A percentile compares a stretch with the other conserved stretches of the same genome.
phyloP scores from a whole-genome alignment of 495 filamentous ascomycete species.

The Choiromyces venosus region DNA sequence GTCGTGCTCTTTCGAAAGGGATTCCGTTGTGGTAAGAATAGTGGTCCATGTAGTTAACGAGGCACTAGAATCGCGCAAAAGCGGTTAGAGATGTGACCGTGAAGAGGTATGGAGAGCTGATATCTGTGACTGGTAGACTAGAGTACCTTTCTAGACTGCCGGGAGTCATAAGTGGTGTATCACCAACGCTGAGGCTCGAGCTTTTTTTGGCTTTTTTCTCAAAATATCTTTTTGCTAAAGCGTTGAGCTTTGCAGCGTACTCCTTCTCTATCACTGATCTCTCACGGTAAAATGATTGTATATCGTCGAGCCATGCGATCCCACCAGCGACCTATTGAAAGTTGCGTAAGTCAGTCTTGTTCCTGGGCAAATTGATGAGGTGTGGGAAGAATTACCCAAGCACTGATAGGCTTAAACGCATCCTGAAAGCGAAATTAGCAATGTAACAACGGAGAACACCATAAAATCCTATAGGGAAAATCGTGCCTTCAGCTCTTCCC shows the following conservation, averaged over 20 bases:
- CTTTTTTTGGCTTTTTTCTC: conserved; percentile 94
- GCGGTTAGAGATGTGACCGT: background rate
- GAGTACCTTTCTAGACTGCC: conserved; percentile 80
- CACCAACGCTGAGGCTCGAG: conserved; percentile 83
- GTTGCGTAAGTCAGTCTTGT: conserved; percentile 27
- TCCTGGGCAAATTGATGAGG: conserved; percentile 32
- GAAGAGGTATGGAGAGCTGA: background rate
- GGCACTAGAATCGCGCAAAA: conserved; percentile 51
- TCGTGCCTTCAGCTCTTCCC: conserved; percentile 80
- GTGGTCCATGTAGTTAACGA: conserved; percentile 95
- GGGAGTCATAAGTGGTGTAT: conserved; percentile 86
- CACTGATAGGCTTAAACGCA: conserved; percentile 87
- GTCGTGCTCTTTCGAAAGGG: conserved; percentile 84
- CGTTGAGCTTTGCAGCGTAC: conserved; percentile 79
- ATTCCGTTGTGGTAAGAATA: conserved; percentile 81
- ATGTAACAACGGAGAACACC: conserved; percentile 5
- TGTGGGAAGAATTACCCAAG: conserved; percentile 59
- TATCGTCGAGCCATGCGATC: conserved; percentile 91
- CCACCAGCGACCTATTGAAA: conserved; percentile 62
- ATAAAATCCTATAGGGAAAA: conserved; percentile 15
- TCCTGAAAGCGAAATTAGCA: conserved; percentile 54
- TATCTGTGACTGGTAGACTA: background rate
- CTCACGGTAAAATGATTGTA: conserved; percentile 95
- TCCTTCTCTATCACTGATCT: conserved; percentile 91
- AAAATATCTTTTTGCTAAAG: conserved; percentile 86